These are phyloP conservation scores for Pseudogymnoascus sp. DNA, from an alignment of 2,329 filamentous ascomycete genomes.

Conservation along the genomic window DNA sequence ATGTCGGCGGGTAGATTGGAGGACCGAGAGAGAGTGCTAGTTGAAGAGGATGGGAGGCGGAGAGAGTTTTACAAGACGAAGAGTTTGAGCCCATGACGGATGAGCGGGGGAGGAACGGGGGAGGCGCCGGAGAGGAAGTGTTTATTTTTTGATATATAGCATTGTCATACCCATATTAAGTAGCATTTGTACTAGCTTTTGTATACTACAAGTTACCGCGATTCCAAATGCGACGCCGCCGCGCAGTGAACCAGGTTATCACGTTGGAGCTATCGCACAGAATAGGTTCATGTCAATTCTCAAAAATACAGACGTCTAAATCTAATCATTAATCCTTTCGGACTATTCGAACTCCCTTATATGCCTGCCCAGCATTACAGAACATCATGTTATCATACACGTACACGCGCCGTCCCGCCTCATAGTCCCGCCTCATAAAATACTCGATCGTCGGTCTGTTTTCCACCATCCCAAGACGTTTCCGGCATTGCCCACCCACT, in stretches of 20 bases:
- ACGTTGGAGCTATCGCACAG: neutral
- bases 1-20: neutral
- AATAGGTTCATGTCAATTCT: neutral
- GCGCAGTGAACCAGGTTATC: neutral
- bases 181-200: conserved; percentile 6
- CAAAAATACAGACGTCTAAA: conserved; percentile 3
- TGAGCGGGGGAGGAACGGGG: too few relatives aligned
- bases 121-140: too few relatives aligned
- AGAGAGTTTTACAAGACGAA: conserved; percentile 6
- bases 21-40: conserved; percentile 8
- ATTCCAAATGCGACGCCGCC: neutral
- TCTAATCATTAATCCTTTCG: neutral
- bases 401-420: neutral
- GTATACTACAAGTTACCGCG: neutral
- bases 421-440: conserved; percentile 19
- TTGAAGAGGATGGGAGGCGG: conserved; percentile 4
- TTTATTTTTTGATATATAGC: neutral
- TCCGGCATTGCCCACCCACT: conserved; percentile 37
- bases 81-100: neutral
- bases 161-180: conserved; percentile 5
- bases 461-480: conserved; percentile 25
- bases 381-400: conserved; percentile 7
- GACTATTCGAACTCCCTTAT: neutral
- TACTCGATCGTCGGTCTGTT: conserved; percentile 20
- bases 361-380: neutral